A percentile compares a stretch with the other conserved stretches of the same genome.
Conservation (phyloP, 345 rosid genomes). For the Hypericum androsaemum region DNA sequence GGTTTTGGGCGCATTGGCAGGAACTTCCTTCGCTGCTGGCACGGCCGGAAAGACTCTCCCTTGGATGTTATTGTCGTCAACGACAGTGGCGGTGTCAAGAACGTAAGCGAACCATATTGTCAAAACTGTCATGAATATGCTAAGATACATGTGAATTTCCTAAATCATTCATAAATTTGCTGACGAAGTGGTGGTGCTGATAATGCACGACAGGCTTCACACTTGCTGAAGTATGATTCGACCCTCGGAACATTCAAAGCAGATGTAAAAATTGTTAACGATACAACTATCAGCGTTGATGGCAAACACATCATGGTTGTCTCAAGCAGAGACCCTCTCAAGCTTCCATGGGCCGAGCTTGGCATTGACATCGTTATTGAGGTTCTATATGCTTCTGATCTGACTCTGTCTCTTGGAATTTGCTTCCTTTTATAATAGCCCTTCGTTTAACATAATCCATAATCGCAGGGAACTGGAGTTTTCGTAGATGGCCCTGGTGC, state of each 20-base stretch:
- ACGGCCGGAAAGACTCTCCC: constrained; percentile 85
- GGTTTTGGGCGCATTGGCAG: constrained; percentile 97
- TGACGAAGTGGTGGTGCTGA: too few species aligned
- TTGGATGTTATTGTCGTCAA: constrained; percentile 83
- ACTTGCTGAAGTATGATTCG: constrained; percentile 91
- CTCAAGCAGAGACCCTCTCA: constrained; percentile 82
- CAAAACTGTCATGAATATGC: background rate
- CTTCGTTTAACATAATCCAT: background rate
- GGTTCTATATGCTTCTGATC: constrained; percentile 23
- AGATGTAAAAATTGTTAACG: constrained; percentile 72
- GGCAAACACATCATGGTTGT: constrained; percentile 84
- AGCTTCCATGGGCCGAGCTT: constrained; percentile 98
- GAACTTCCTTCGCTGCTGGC: constrained; percentile 98
- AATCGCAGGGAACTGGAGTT: constrained; percentile 82
- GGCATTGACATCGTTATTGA: constrained; percentile 98
- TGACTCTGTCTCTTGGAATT: background rate
- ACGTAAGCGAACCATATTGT: constrained; percentile 34
- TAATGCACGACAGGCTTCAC: constrained; percentile 55
- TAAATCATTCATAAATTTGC: too few species aligned
- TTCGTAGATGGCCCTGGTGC: constrained; percentile 99
- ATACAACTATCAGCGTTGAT: constrained; percentile 76
- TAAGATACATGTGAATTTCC: too few species aligned
- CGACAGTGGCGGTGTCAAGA: constrained; percentile 98
- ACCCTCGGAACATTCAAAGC: constrained; percentile 95
- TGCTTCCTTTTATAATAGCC: background rate